Conservation (phyloP, 441 rosid genomes). For the Brassica hybrid region DNA sequence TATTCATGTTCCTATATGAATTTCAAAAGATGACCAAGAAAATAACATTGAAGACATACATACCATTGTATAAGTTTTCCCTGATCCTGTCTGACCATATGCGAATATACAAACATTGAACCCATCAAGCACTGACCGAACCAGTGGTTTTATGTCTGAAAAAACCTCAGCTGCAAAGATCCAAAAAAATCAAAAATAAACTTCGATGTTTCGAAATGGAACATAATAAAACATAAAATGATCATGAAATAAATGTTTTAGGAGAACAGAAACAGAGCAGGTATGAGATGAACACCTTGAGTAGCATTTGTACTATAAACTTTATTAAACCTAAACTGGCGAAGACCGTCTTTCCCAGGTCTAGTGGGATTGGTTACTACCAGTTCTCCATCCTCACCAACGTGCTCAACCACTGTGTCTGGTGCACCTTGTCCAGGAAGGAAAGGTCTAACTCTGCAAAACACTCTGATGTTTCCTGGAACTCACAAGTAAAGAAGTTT, state of each 20-base stretch:
- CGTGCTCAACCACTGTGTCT: conserved; percentile 58
- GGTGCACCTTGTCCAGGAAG: conserved; percentile 60
- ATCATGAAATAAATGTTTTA: conserved; percentile 26
- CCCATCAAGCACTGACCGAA: conserved; percentile 74
- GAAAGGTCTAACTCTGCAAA: conserved; percentile 85
- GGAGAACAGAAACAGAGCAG: not conserved
- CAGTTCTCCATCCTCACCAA: conserved; percentile 78
- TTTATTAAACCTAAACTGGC: conserved; percentile 75
- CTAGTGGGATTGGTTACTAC: conserved; percentile 70
- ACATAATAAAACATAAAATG: not conserved
- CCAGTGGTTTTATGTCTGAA: conserved; percentile 57
- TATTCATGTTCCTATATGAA: conserved; percentile 1
- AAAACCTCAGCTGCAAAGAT: conserved; percentile 64
- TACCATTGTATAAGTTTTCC: conserved; percentile 81
- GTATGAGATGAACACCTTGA: conserved; percentile 65
- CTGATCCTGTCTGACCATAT: conserved; percentile 81
- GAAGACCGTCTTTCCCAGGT: conserved; percentile 78
- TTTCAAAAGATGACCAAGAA: not conserved
- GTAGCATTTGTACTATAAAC: conserved; percentile 70
- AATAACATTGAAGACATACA: conserved; percentile 33
- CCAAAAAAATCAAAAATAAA: conserved; percentile 25
- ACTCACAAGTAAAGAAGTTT: conserved; percentile 13
- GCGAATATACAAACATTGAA: conserved; percentile 77
- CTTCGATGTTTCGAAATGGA: not conserved
- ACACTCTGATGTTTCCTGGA: conserved; percentile 91